These are phyloP conservation scores for Aspergillus panamensis DNA, from an alignment of 495 filamentous ascomycete genomes.

Conservation along the genomic window DNA sequence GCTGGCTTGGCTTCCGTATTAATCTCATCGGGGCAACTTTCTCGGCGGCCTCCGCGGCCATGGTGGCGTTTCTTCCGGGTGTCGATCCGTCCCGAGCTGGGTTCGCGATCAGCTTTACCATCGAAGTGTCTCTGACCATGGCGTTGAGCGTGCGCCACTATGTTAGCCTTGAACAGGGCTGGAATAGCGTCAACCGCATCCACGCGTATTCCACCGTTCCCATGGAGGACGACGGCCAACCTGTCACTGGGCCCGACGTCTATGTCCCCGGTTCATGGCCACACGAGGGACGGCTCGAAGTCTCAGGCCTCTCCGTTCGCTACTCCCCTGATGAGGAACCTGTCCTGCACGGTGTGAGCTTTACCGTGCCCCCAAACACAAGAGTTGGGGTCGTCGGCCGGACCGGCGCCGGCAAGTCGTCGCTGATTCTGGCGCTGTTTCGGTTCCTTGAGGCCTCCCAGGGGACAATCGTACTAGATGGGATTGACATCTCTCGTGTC, in stretches of 20 bases:
- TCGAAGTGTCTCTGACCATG: conserved; percentile 54
- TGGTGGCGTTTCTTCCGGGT: conserved; percentile 42
- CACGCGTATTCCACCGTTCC: conserved; percentile 57
- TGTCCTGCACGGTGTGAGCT: conserved; percentile 67
- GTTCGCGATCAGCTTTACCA: conserved; percentile 62
- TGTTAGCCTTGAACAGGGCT: conserved; percentile 61
- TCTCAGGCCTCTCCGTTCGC: conserved; percentile 65
- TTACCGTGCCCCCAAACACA: conserved; percentile 69
- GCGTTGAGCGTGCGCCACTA: conserved; percentile 60
- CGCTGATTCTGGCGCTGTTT: conserved; percentile 78
- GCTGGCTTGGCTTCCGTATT: too few relatives aligned
- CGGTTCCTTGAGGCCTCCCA: conserved; percentile 74
- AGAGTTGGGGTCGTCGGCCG: conserved; percentile 85
- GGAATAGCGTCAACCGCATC: conserved; percentile 67
- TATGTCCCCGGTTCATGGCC: neutral
- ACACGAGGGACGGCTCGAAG: conserved; percentile 50
- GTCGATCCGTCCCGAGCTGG: conserved; percentile 63
- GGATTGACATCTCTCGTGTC: conserved; percentile 72
- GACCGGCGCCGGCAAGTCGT: conserved; percentile 88
- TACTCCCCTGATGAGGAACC: conserved; percentile 14
- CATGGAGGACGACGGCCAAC: neutral
- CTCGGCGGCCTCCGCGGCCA: conserved; percentile 51
- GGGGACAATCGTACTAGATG: conserved; percentile 78
- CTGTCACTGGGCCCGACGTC: neutral
- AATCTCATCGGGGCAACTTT: conserved; percentile 58